Evolutionary conservation across 768 basidiomycete genomes (phyloP), one percentile per base, ranked within the genome.

Genomic region (Panus rudis): DNA sequence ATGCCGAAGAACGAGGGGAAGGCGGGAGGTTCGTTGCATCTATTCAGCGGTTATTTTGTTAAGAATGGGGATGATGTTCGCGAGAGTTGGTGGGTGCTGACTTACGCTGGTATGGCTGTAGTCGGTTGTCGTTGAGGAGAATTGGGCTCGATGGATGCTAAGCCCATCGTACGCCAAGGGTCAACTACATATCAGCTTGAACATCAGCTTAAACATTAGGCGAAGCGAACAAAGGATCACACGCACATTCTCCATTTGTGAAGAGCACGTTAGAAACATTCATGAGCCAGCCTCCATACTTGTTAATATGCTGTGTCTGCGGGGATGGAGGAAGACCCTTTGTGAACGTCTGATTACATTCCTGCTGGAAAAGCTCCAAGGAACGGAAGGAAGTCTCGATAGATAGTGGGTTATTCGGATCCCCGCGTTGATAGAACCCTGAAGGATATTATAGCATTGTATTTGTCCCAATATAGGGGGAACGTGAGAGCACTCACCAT

Each of bases 231-330:
- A 19, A 4, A 2, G n/a, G 16, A n/a, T 2, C 14, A n/a, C n/a
- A 57, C 68, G 22, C 34, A 67, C 72, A 73, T 66, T 73, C 71
- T 16, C 72, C 72, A 45, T 73, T 73, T 3, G 70, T 63, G 50
- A 69, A 75, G 43, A 75, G 51, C 6, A 72, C 64, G 39, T 75
- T 73, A 0, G 69, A 65, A 2, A 69, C 69, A 3, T 59, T 67
- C 73, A 75, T 75, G 40, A 69, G 52, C 73, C 73, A 75, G 4
- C 72, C 73, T 1, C 73, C 72, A 39, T 75, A 73, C 43, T 71
- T 73, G 43, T 73, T 72, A 24, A 75, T 58, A 39, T 69, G 61
- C 11, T 62, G 54, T 2, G 72, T 70, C 22, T 67, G 61, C 7
- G 73, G 73, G 0, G 66, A 63, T 3, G 62, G 37, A 1, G 68